A percentile compares a stretch with the other conserved stretches of the same genome.
These are phyloP conservation scores for Xerocomus brunneocitrinus DNA, from an alignment of 768 basidiomycete species.

Conservation along the genomic window DNA sequence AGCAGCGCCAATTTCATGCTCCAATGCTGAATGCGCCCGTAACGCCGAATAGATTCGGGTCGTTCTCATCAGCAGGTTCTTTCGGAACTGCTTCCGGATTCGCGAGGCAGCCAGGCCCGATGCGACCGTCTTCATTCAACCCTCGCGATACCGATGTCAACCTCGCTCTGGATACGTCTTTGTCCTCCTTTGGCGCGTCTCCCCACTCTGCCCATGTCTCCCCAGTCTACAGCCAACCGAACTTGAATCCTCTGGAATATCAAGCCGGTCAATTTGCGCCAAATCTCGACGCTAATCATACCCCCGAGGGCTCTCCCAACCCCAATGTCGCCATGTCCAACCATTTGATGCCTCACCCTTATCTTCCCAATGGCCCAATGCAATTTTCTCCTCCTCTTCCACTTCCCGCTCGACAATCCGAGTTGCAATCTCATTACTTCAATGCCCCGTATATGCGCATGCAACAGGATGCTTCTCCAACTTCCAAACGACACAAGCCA, in stretches of 20 bases:
- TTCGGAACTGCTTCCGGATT: slow-evolving; percentile 12
- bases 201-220: slow-evolving; percentile 10
- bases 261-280: slow-evolving; percentile 9
- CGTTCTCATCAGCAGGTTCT: slow-evolving; percentile 13
- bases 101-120: slow-evolving; percentile 1
- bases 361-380: slow-evolving; percentile 25
- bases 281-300: slow-evolving; percentile 2
- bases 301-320: slow-evolving; percentile 12
- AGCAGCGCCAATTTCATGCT: slow-evolving; percentile 8
- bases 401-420: slow-evolving; percentile 27
- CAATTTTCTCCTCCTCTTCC: slow-evolving; percentile 28
- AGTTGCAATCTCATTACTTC: slow-evolving; percentile 27
- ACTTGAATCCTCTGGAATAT: slow-evolving; percentile 13
- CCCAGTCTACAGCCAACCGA: slow-evolving; percentile 13
- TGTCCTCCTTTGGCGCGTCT: slow-evolving; percentile 10
- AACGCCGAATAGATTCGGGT: slow-evolving; percentile 5
- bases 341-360: slow-evolving; percentile 12
- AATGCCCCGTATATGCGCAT: not conserved
- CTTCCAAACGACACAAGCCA: slow-evolving; percentile 19
- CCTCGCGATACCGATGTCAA: slow-evolving; percentile 1
- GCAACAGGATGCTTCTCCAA: slow-evolving; percentile 2
- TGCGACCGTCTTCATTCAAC: slow-evolving; percentile 12
- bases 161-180: slow-evolving; percentile 13
- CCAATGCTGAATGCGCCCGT: not conserved
- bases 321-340: slow-evolving; percentile 1